A percentile compares a stretch with the other conserved stretches of the same genome.
Evolutionary conservation across 1,139 yeast species (phyloP).

Genomic region (Kazachstania sp.): DNA sequence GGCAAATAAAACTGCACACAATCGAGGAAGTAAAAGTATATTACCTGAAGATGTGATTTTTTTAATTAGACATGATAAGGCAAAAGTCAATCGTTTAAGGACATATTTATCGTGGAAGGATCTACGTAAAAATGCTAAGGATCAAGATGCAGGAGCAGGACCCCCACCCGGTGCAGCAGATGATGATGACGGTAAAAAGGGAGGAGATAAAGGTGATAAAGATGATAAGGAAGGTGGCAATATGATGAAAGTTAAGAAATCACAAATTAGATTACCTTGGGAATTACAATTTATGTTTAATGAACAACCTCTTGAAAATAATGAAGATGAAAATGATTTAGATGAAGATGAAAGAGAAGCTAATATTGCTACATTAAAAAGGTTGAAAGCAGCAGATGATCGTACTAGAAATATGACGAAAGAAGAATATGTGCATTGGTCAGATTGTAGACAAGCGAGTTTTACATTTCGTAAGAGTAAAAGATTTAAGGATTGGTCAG

Average conservation of each 20-base stretch:
- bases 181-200: slow-evolving; percentile 36
- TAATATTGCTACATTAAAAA: slow-evolving; percentile 72
- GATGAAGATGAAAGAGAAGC: slow-evolving; percentile 85
- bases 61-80: slow-evolving; percentile 84
- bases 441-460: slow-evolving; percentile 95
- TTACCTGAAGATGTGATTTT: slow-evolving; percentile 92
- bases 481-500: slow-evolving; percentile 95
- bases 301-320: slow-evolving; percentile 80
- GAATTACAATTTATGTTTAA: slow-evolving; percentile 88
- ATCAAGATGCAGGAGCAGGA: slow-evolving; percentile 76
- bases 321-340: slow-evolving; percentile 62
- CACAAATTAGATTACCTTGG: slow-evolving; percentile 88
- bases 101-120: slow-evolving; percentile 97
- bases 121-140: slow-evolving; percentile 92
- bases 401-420: slow-evolving; percentile 89
- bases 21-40: slow-evolving; percentile 76
- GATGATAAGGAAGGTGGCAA: slow-evolving; percentile 45
- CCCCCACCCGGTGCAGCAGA: slow-evolving; percentile 44
- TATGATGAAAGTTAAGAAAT: slow-evolving; percentile 61
- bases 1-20: slow-evolving; percentile 67
- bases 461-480: slow-evolving; percentile 90
- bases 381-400: slow-evolving; percentile 89
- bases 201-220: slow-evolving; percentile 28
- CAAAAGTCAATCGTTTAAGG: slow-evolving; percentile 83
- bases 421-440: slow-evolving; percentile 97